Evolutionary conservation across 1,139 yeast genomes (phyloP).

Genomic region (Sugiyamaella japonica): DNA sequence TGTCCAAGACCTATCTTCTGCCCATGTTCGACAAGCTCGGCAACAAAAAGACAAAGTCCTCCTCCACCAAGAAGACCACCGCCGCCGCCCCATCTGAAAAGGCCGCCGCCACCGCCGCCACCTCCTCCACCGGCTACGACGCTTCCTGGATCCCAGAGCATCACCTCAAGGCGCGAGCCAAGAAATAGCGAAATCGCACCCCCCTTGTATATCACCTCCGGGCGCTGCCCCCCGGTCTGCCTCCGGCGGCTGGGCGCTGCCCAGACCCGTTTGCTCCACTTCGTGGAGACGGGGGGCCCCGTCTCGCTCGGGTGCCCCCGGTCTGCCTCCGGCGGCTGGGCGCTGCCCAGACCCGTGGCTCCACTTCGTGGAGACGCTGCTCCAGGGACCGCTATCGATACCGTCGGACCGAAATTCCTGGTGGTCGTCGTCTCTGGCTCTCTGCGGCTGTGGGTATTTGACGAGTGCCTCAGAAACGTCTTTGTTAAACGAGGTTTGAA

Average conservation of each 20-base stretch:
- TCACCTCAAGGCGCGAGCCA: conserved; percentile 41
- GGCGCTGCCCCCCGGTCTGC: too few relatives aligned
- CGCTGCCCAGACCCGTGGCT: too few relatives aligned
- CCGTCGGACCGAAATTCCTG: too few relatives aligned
- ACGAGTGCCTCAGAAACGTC: too few relatives aligned
- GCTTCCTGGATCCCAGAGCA: conserved; percentile 61
- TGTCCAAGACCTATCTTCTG: conserved; percentile 49
- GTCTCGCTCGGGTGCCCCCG: too few relatives aligned
- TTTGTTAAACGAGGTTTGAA: too few relatives aligned
- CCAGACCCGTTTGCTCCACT: conserved; percentile 7
- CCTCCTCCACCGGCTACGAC: conserved; percentile 44
- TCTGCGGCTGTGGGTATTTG: too few relatives aligned
- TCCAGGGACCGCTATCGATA: too few relatives aligned
- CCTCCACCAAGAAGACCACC: conserved; percentile 7
- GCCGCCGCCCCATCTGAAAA: conserved; percentile 29
- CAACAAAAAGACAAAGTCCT: conserved; percentile 1
- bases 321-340: too few relatives aligned
- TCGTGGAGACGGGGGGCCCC: neutral
- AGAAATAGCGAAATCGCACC: conserved; percentile 36
- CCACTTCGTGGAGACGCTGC: too few relatives aligned
- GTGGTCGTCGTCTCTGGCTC: too few relatives aligned
- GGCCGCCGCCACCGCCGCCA: conserved; percentile 37
- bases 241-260: neutral
- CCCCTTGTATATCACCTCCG: neutral
- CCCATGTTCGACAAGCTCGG: conserved; percentile 35